These are phyloP conservation scores for Euptelea pleiosperma DNA, from an alignment of 164 flowering plant species.

Conservation along the genomic window DNA sequence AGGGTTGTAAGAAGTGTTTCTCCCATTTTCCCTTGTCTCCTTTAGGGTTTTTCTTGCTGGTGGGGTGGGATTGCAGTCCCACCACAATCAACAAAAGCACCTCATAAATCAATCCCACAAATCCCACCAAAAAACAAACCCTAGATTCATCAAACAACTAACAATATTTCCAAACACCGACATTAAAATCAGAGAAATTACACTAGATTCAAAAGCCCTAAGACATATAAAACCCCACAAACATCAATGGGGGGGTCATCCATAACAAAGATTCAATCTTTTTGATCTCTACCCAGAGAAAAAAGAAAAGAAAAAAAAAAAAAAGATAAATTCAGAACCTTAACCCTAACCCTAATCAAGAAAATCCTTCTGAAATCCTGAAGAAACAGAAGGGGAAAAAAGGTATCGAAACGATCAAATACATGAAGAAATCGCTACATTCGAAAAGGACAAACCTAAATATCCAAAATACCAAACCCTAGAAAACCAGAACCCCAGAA, in stretches of 20 bases:
- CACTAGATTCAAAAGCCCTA: not conserved
- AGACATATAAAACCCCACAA: constrained; percentile 8
- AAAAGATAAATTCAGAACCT: constrained; percentile 14
- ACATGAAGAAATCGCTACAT: constrained; percentile 22
- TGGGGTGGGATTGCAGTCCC: constrained; percentile 24
- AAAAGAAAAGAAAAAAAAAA: too few relatives aligned
- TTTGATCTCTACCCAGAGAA: too few relatives aligned
- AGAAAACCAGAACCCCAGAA: constrained; percentile 1
- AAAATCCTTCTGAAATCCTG: constrained; percentile 45
- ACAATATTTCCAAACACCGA: constrained; percentile 16
- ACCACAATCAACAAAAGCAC: constrained; percentile 33
- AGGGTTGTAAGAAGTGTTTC: constrained; percentile 55
- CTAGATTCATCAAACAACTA: constrained; percentile 25
- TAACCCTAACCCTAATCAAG: constrained; percentile 30
- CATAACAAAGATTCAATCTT: constrained; percentile 1
- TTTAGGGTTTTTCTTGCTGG: constrained; percentile 21
- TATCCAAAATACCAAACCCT: constrained; percentile 5
- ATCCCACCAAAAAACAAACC: constrained; percentile 22
- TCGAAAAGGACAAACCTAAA: constrained; percentile 1
- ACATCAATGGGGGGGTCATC: not conserved
- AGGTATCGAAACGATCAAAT: constrained; percentile 30
- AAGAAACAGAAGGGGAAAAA: constrained; percentile 43
- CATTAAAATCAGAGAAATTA: too few relatives aligned
- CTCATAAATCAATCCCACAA: constrained; percentile 32
- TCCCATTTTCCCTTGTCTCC: constrained; percentile 40